Conservation (phyloP, 2,329 filamentous ascomycete species). For the Sporothrix protearum region DNA sequence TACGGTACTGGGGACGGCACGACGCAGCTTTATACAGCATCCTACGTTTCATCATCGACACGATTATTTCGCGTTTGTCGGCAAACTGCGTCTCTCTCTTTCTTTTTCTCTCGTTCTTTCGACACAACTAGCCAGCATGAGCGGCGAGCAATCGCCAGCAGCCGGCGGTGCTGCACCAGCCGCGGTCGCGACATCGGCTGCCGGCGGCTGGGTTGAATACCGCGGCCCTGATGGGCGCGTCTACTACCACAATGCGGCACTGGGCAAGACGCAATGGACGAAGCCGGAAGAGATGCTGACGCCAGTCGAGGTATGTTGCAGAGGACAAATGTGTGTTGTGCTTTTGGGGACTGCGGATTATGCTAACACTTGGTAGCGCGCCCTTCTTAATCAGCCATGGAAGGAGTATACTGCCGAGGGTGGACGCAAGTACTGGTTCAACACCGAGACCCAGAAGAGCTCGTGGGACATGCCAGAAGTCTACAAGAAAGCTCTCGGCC, state of each 20-base stretch:
- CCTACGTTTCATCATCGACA: background rate
- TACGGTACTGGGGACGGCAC: background rate
- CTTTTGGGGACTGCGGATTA: background rate
- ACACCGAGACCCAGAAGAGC: conserved; percentile 85
- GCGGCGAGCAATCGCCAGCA: conserved; percentile 45
- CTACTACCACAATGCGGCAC: conserved; percentile 87
- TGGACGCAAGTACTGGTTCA: conserved; percentile 92
- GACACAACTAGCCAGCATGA: conserved; percentile 49
- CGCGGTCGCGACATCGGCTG: conserved; percentile 4
- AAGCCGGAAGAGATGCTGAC: conserved; percentile 90
- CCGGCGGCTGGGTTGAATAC: conserved; percentile 70
- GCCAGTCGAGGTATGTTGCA: conserved; percentile 63
- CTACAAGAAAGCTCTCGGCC: conserved; percentile 71
- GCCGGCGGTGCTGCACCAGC: background rate
- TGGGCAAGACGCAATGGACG: conserved; percentile 87
- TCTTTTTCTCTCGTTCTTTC: background rate
- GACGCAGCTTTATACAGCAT: background rate
- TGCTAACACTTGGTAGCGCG: conserved; percentile 54
- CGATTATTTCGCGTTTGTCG: background rate
- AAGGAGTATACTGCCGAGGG: conserved; percentile 85
- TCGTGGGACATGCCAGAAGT: conserved; percentile 90
- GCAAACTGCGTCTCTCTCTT: background rate
- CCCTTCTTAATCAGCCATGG: conserved; percentile 80
- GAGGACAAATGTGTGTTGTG: conserved; percentile 24
- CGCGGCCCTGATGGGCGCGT: conserved; percentile 74